These are phyloP conservation scores for Cadophora gregata DNA, from an alignment of 2,329 filamentous ascomycete species.

Conservation along the genomic window DNA sequence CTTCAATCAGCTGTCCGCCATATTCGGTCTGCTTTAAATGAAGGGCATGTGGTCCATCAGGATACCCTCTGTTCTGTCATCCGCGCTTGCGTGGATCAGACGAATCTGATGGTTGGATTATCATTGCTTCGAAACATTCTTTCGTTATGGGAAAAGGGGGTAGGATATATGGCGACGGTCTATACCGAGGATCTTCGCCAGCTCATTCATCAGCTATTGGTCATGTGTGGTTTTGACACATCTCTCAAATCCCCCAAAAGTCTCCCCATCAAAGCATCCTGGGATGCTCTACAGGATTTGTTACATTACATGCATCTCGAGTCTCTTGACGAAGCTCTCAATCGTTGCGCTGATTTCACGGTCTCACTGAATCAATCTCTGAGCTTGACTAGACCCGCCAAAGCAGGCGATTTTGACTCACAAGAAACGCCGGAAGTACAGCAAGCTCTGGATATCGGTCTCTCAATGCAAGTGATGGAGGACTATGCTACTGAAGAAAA, in stretches of 20 bases:
- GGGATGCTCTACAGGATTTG: conserved; percentile 29
- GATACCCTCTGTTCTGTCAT: conserved; percentile 35
- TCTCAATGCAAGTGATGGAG: conserved; percentile 4
- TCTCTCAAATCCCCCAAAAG: conserved; percentile 15
- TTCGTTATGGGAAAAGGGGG: conserved; percentile 30
- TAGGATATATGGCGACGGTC: conserved; percentile 15
- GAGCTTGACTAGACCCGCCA: neutral
- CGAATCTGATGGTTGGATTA: conserved; percentile 35
- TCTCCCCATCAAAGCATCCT: conserved; percentile 26
- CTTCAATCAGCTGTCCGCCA: conserved; percentile 35
- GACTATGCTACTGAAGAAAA: neutral
- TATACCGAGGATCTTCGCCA: conserved; percentile 31
- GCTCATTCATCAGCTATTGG: conserved; percentile 35
- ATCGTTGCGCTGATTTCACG: conserved; percentile 14
- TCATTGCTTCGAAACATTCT: conserved; percentile 37
- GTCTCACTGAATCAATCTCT: conserved; percentile 13
- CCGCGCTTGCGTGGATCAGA: conserved; percentile 30
- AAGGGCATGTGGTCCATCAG: conserved; percentile 34
- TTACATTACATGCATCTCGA: conserved; percentile 32
- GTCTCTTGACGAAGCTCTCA: conserved; percentile 13
- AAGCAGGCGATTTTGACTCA: neutral
- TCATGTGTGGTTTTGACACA: conserved; percentile 36
- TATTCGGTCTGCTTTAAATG: conserved; percentile 39
- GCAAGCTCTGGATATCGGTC: neutral
- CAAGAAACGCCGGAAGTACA: neutral